A percentile compares a stretch with the other conserved stretches of the same genome.
Evolutionary conservation across 768 basidiomycete genomes (phyloP).

Genomic region (Boletus barrowsii): DNA sequence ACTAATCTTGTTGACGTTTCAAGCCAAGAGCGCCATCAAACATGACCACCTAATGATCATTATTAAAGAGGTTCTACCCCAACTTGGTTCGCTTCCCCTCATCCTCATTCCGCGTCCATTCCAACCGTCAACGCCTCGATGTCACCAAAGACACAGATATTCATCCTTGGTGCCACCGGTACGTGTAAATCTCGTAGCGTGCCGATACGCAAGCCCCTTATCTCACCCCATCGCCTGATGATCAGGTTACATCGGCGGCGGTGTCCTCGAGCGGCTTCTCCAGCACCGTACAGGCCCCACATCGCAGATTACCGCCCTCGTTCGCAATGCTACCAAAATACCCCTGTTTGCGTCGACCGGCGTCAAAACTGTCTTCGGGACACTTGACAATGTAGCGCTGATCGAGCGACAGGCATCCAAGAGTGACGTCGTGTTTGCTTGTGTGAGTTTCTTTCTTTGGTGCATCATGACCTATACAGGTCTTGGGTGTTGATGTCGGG

Average conservation of each 20-base stretch:
- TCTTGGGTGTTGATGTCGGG: background rate
- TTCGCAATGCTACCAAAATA: constrained; percentile 25
- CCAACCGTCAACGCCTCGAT: background rate
- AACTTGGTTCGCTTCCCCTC: no score
- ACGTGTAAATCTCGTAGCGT: background rate
- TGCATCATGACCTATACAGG: no score
- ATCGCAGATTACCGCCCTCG: constrained; percentile 22
- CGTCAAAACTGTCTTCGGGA: constrained; percentile 33
- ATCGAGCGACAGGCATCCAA: constrained; percentile 41
- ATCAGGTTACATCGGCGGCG: constrained; percentile 30
- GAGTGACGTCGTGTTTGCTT: constrained; percentile 41
- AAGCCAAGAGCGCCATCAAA: no score
- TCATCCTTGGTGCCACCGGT: constrained; percentile 48
- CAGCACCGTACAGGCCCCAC: constrained; percentile 6
- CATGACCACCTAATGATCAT: no score
- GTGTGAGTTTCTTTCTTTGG: constrained; percentile 20
- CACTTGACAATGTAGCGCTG: constrained; percentile 37
- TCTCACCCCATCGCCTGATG: background rate
- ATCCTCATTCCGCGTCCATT: background rate
- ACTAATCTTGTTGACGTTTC: no score
- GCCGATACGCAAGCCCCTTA: no score
- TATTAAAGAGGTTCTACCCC: no score
- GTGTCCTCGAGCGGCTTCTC: constrained; percentile 24
- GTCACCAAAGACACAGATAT: constrained; percentile 35
- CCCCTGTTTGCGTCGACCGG: constrained; percentile 12